Evolutionary conservation across 2,329 filamentous ascomycete genomes (phyloP).

Genomic region (Bipolaris sorokiniana): DNA sequence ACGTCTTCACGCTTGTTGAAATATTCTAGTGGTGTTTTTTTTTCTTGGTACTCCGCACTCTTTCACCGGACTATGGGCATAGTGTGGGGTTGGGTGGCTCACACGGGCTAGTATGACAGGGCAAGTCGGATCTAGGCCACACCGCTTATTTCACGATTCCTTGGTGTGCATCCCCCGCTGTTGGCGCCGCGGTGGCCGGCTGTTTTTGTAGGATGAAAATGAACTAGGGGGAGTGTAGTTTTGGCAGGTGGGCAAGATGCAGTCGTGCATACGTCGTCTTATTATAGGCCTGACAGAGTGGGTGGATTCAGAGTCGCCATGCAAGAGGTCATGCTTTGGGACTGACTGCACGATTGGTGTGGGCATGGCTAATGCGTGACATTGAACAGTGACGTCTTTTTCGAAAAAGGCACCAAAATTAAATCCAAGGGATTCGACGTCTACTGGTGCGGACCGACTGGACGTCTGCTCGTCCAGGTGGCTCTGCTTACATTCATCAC

Average conservation of each 20-base stretch:
- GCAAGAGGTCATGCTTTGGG: background rate
- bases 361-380: background rate
- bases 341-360: background rate
- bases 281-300: background rate
- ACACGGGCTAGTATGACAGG: background rate
- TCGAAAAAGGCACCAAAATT: background rate
- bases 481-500: background rate
- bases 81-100: conserved; percentile 9
- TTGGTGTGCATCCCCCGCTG: conserved; percentile 14
- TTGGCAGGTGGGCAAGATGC: conserved; percentile 3
- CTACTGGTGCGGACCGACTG: background rate
- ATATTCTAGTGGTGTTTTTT: background rate
- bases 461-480: background rate
- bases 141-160: conserved; percentile 15
- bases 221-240: background rate
- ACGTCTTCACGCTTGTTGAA: background rate
- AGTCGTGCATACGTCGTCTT: background rate
- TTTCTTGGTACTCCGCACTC: conserved; percentile 2
- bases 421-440: background rate
- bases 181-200: conserved; percentile 3
- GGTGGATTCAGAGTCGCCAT: background rate
- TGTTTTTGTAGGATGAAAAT: conserved; percentile 2
- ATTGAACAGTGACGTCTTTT: background rate
- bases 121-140: conserved; percentile 6
- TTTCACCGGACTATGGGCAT: conserved; percentile 11